phyloP scores from a whole-genome alignment of 257 asterid species.

The Dorcoceras hygrometricum region DNA sequence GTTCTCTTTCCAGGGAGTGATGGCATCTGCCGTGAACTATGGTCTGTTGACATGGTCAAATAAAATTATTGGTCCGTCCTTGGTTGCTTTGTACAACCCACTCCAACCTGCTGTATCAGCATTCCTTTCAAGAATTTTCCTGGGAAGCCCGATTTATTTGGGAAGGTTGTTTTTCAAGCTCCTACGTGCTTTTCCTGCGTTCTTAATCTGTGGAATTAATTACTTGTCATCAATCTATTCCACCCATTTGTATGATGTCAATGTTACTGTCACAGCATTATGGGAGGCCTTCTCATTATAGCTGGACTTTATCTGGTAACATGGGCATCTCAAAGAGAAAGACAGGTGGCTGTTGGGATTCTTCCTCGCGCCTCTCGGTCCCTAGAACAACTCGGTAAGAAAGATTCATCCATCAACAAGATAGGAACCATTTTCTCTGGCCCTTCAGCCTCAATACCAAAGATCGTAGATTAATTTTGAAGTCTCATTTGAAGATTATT shows the following conservation, averaged over 20 bases:
- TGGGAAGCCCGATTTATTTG: slow-evolving; percentile 89
- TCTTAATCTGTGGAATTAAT: neutral
- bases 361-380: slow-evolving; percentile 36
- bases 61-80: slow-evolving; percentile 83
- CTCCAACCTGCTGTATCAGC: slow-evolving; percentile 93
- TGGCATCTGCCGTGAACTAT: slow-evolving; percentile 86
- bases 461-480: slow-evolving; percentile 47
- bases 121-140: slow-evolving; percentile 74
- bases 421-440: slow-evolving; percentile 53
- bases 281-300: slow-evolving; percentile 77
- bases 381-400: slow-evolving; percentile 44
- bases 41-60: slow-evolving; percentile 88
- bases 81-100: slow-evolving; percentile 87
- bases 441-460: slow-evolving; percentile 49
- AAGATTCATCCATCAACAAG: slow-evolving; percentile 47
- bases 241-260: neutral
- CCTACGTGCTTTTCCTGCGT: neutral
- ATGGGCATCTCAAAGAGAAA: slow-evolving; percentile 80
- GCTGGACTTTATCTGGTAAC: slow-evolving; percentile 93
- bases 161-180: slow-evolving; percentile 62
- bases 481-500: slow-evolving; percentile 15
- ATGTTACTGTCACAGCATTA: slow-evolving; percentile 47
- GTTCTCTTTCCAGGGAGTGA: slow-evolving; percentile 55
- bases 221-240: neutral
- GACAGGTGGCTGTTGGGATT: slow-evolving; percentile 32